A percentile compares a stretch with the other conserved stretches of the same genome.
phyloP scores from a whole-genome alignment of 2,329 filamentous ascomycete genomes.

The Fusarium coicis region DNA sequence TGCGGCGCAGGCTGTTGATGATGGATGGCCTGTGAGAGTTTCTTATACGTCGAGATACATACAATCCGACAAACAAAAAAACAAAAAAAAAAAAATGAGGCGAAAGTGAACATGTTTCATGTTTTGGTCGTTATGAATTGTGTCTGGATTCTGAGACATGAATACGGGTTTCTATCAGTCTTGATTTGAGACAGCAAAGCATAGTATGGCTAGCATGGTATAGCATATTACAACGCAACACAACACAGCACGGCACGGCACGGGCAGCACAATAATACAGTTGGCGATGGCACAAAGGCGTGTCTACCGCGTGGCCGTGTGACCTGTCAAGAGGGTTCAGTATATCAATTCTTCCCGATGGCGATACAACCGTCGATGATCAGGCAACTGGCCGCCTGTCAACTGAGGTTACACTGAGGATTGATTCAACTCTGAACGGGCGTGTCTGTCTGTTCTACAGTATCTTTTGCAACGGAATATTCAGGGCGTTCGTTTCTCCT shows the following conservation, averaged over 20 bases:
- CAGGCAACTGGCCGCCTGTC: constrained; percentile 24
- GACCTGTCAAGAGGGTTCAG: constrained; percentile 6
- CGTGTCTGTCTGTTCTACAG: not conserved
- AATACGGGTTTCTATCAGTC: not conserved
- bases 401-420: constrained; percentile 12
- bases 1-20: constrained; percentile 16
- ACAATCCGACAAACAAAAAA: not conserved
- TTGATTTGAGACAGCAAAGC: not conserved
- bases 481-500: constrained; percentile 1
- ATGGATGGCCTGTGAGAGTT: constrained; percentile 4
- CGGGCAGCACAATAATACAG: not conserved
- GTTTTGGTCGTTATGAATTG: not conserved
- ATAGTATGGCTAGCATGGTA: too few relatives aligned
- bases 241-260: too few relatives aligned
- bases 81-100: constrained; percentile 2
- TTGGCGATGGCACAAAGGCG: not conserved
- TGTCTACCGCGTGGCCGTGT: constrained; percentile 27
- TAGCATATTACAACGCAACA: not conserved
- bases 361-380: not conserved
- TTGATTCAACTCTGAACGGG: not conserved
- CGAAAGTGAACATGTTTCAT: constrained; percentile 23
- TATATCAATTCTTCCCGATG: not conserved
- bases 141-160: not conserved
- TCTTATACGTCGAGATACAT: constrained; percentile 15
- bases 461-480: not conserved